Percentiles rank a stretch among this genome's conserved stretches.
Evolutionary conservation across 495 filamentous ascomycete genomes (phyloP).

Genomic region (Penicillium waksmanii): DNA sequence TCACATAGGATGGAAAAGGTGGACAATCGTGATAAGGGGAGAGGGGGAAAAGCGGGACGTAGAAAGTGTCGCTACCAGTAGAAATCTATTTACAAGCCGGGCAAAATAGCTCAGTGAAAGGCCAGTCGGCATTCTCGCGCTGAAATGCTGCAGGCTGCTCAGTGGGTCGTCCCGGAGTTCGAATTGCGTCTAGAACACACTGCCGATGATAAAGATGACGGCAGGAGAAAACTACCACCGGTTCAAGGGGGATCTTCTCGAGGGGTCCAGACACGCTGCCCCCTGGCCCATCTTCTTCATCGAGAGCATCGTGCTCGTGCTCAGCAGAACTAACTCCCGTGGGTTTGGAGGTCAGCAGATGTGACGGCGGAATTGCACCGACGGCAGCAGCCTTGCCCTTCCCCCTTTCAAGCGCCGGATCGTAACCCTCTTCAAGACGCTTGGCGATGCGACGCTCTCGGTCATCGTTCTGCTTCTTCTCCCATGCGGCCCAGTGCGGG

Average conservation of each 20-base stretch:
- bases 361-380: conserved; percentile 22
- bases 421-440: conserved; percentile 32
- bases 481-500: conserved; percentile 80
- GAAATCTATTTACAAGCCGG: conserved; percentile 42
- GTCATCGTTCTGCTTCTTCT: conserved; percentile 58
- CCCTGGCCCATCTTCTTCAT: conserved; percentile 19
- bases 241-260: conserved; percentile 24
- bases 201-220: conserved; percentile 57
- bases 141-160: conserved; percentile 18
- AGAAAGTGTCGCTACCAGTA: conserved; percentile 10
- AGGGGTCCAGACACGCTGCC: conserved; percentile 8
- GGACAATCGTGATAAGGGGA: conserved; percentile 6
- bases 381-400: conserved; percentile 49
- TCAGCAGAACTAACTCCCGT: conserved; percentile 15
- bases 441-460: conserved; percentile 39
- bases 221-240: conserved; percentile 57
- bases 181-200: conserved; percentile 43
- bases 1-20: conserved; percentile 10
- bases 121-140: conserved; percentile 32
- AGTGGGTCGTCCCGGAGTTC: conserved; percentile 23
- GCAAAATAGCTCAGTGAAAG: conserved; percentile 42
- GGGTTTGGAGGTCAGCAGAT: conserved; percentile 19
- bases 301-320: conserved; percentile 20
- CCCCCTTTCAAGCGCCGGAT: conserved; percentile 35
- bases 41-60: conserved; percentile 19